Evolutionary conservation across 495 filamentous ascomycete genomes (phyloP).

Genomic region (Neurospora sp.): DNA sequence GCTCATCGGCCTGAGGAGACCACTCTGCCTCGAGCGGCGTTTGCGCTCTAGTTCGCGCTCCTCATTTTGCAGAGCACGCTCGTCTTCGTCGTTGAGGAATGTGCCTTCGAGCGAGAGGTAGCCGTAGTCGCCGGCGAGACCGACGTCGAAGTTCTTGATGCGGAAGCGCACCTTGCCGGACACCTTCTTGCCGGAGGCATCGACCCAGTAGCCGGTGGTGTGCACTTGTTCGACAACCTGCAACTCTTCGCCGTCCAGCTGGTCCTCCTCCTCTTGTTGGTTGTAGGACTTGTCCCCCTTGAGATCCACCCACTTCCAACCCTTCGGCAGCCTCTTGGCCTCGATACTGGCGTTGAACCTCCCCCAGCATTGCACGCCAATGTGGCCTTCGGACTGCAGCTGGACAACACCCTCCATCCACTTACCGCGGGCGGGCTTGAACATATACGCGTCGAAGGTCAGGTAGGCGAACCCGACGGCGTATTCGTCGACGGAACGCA

Average conservation of each 20-base stretch:
- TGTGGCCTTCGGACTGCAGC: conserved; percentile 38
- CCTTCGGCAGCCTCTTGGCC: conserved; percentile 30
- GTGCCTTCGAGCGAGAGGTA: conserved; percentile 41
- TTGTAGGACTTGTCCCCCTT: conserved; percentile 16
- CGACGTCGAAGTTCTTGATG: conserved; percentile 41
- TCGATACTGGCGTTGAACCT: conserved; percentile 43
- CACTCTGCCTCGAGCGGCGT: conserved; percentile 23
- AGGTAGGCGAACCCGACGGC: conserved; percentile 38
- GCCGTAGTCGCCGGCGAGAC: conserved; percentile 37
- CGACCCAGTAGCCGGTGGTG: conserved; percentile 40
- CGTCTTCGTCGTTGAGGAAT: conserved; percentile 33
- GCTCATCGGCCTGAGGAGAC: conserved; percentile 23
- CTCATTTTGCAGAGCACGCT: conserved; percentile 22
- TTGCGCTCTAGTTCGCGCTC: conserved; percentile 28
- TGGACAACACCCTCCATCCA: conserved; percentile 40
- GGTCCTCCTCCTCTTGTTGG: conserved; percentile 15
- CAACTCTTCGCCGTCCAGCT: conserved; percentile 19
- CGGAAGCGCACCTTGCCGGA: conserved; percentile 35
- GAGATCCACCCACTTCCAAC: conserved; percentile 38
- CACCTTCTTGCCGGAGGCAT: conserved; percentile 26
- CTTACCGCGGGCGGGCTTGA: conserved; percentile 34
- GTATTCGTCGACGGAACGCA: conserved; percentile 35
- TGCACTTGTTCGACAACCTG: conserved; percentile 33
- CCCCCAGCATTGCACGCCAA: conserved; percentile 40
- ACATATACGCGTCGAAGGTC: conserved; percentile 35